Percentiles rank a stretch among this genome's conserved stretches.
These are phyloP conservation scores for Boechera divaricarpa DNA, from an alignment of 345 rosid genomes.

Conservation along the genomic window DNA sequence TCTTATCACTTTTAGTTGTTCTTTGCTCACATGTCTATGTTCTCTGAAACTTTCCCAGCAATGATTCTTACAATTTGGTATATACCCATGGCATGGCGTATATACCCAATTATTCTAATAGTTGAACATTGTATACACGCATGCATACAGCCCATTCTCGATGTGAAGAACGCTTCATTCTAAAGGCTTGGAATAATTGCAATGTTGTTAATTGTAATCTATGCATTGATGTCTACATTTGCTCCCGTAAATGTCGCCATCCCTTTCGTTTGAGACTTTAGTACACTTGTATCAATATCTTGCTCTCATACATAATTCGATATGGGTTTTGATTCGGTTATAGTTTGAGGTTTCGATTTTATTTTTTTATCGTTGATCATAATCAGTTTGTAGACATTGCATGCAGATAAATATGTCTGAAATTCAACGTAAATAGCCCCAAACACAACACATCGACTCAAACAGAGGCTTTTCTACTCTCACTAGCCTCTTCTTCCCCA, in stretches of 20 bases:
- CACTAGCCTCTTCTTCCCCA: constrained; percentile 16
- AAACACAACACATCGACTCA: neutral
- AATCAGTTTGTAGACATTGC: neutral
- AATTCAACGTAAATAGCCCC: neutral
- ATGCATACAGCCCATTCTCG: neutral
- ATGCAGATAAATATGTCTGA: constrained; percentile 8
- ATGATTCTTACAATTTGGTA: neutral
- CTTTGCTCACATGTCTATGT: neutral
- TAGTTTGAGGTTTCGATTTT: neutral
- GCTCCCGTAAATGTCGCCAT: neutral
- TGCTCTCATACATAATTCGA: neutral
- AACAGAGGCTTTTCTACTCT: constrained; percentile 23
- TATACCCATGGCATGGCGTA: no score
- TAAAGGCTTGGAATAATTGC: constrained; percentile 3
- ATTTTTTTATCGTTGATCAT: neutral
- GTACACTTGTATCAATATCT: neutral
- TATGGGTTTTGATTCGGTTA: neutral
- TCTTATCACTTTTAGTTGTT: neutral
- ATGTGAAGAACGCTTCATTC: neutral
- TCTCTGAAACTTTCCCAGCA: neutral
- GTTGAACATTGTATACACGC: no score
- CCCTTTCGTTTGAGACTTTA: neutral
- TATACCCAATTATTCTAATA: neutral
- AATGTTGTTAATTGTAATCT: neutral
- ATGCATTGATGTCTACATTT: neutral